A percentile compares a stretch with the other conserved stretches of the same genome.
These are phyloP conservation scores for Triticum monococcum DNA, from an alignment of 176 grass and related monocot genomes.

Conservation along the genomic window DNA sequence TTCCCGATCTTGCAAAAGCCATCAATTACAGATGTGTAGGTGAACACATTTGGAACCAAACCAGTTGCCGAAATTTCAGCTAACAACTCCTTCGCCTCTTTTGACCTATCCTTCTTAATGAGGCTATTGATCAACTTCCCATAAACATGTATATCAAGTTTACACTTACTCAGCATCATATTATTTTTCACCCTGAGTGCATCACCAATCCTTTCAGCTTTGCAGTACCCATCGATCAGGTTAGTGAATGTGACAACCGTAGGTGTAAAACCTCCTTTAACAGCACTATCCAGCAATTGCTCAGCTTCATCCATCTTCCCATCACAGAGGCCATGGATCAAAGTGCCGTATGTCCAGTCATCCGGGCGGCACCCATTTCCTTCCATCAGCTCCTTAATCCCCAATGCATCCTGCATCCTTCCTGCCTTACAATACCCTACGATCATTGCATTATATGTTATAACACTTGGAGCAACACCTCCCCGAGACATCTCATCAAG, in stretches of 20 bases:
- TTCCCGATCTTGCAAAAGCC: constrained; percentile 72
- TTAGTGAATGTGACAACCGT: constrained; percentile 58
- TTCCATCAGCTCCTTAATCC: constrained; percentile 58
- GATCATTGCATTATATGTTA: constrained; percentile 63
- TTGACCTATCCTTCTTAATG: constrained; percentile 47
- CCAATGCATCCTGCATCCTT: constrained; percentile 39
- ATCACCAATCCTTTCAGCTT: constrained; percentile 45
- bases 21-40: constrained; percentile 81
- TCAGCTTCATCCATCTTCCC: constrained; percentile 45
- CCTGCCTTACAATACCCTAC: constrained; percentile 52
- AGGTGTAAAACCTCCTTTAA: constrained; percentile 39
- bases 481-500: constrained; percentile 68
- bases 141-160: constrained; percentile 52
- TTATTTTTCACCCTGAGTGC: constrained; percentile 55
- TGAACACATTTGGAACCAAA: constrained; percentile 70
- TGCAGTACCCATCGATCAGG: constrained; percentile 65
- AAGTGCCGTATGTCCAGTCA: constrained; percentile 51
- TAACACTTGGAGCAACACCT: constrained; percentile 47
- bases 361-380: constrained; percentile 37
- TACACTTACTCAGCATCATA: constrained; percentile 49
- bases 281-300: constrained; percentile 48
- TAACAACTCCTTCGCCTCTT: constrained; percentile 51
- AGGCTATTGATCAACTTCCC: constrained; percentile 49
- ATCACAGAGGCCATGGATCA: constrained; percentile 52
- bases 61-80: constrained; percentile 47